Conservation (phyloP, 2,329 filamentous ascomycete species). For the Colletotrichum limetticola region DNA sequence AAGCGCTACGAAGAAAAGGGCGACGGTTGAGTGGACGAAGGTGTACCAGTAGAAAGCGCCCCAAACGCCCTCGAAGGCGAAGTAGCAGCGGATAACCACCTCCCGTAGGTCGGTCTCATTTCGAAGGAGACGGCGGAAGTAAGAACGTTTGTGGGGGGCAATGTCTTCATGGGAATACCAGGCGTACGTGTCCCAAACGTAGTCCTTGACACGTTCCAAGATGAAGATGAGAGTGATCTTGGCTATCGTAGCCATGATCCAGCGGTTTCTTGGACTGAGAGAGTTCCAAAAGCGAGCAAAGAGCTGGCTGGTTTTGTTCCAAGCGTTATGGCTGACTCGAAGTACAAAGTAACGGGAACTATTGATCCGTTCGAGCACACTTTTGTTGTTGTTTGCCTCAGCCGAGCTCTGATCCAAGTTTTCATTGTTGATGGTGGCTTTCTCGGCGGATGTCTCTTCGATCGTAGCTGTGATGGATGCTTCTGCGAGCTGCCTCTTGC, state of each 20-base stretch:
- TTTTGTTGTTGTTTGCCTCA: neutral
- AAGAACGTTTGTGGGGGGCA: neutral
- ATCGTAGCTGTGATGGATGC: neutral
- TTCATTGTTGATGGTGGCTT: neutral
- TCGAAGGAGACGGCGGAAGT: conserved; percentile 19
- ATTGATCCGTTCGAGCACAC: neutral
- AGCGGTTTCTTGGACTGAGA: neutral
- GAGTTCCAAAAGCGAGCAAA: neutral
- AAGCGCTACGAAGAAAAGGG: conserved; percentile 23
- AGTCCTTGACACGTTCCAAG: neutral
- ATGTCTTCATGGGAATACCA: neutral
- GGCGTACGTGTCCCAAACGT: neutral
- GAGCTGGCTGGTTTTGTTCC: neutral
- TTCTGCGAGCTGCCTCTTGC: neutral
- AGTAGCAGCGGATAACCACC: conserved; percentile 5
- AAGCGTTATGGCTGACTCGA: neutral
- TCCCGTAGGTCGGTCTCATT: neutral
- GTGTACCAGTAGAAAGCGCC: conserved; percentile 31
- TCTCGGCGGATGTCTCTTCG: neutral
- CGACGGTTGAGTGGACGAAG: neutral
- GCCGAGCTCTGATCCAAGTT: neutral
- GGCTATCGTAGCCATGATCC: neutral
- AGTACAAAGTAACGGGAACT: neutral
- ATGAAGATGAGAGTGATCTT: neutral
- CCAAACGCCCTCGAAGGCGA: conserved; percentile 25